phyloP scores from a whole-genome alignment of 495 filamentous ascomycete species.

The Astrothelium subdiscretum region DNA sequence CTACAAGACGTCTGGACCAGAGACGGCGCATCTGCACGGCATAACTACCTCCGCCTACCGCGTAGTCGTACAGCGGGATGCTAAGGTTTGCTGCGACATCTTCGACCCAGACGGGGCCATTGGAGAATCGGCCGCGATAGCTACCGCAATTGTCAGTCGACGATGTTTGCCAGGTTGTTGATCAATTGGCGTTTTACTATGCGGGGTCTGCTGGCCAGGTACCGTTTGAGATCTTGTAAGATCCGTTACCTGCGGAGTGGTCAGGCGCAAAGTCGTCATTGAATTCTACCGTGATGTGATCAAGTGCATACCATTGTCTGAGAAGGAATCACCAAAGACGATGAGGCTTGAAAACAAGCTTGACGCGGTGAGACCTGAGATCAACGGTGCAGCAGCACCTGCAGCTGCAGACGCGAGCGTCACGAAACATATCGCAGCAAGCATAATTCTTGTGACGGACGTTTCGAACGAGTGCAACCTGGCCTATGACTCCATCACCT shows the following conservation, averaged over 20 bases:
- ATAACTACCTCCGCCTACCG: neutral
- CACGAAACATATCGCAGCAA: neutral
- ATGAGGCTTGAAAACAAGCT: conserved; percentile 1
- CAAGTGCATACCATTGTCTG: neutral
- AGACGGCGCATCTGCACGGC: too few relatives aligned
- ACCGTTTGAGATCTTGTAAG: neutral
- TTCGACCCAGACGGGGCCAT: neutral
- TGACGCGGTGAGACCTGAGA: neutral
- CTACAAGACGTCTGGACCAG: neutral
- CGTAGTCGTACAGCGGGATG: neutral
- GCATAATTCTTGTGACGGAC: neutral
- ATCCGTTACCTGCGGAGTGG: neutral
- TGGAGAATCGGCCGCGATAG: neutral
- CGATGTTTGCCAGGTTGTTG: neutral
- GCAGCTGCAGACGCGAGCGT: neutral
- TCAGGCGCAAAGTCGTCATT: neutral
- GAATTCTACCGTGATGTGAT: neutral
- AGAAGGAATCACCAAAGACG: neutral
- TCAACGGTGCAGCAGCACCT: neutral
- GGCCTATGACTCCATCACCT: too few relatives aligned
- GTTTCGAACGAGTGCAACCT: neutral
- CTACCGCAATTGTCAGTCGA: neutral
- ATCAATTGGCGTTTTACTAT: neutral
- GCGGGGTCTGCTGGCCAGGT: neutral
- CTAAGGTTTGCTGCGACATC: neutral